A percentile compares a stretch with the other conserved stretches of the same genome.
Conservation (phyloP, 768 basidiomycete species). For the Suillus tomentosus region DNA sequence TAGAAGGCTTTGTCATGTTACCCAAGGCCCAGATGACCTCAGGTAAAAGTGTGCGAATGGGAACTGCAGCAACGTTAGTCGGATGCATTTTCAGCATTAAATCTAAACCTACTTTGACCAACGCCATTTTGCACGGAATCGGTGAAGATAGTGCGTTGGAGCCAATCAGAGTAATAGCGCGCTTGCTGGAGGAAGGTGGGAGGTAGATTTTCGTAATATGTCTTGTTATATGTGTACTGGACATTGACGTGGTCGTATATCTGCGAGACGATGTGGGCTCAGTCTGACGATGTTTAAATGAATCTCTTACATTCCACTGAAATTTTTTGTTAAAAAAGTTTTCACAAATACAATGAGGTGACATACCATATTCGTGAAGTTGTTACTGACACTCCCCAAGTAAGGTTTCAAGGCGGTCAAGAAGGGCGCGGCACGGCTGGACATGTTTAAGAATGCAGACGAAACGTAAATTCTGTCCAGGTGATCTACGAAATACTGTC, state of each 20-base stretch:
- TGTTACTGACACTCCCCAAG: conserved; percentile 27
- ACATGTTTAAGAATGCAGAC: conserved; percentile 23
- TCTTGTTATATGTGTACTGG: conserved; percentile 73
- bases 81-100: not conserved
- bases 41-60: conserved; percentile 70
- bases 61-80: conserved; percentile 47
- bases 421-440: conserved; percentile 25
- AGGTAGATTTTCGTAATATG: conserved; percentile 68
- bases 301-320: conserved; percentile 64
- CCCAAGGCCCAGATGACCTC: conserved; percentile 68
- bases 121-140: conserved; percentile 56
- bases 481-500: conserved; percentile 32
- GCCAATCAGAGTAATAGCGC: conserved; percentile 68
- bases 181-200: conserved; percentile 71
- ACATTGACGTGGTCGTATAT: conserved; percentile 74
- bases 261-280: conserved; percentile 31
- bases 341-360: not conserved
- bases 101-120: conserved; percentile 62
- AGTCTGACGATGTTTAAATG: not conserved
- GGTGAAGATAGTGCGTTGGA: conserved; percentile 71
- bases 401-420: conserved; percentile 27
- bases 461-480: conserved; percentile 34
- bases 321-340: not conserved
- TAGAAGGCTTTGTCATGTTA: conserved; percentile 70
- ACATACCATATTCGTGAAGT: conserved; percentile 36